These are phyloP conservation scores for Cladosporium sp. DNA, from an alignment of 2,329 filamentous ascomycete species.

Conservation along the genomic window DNA sequence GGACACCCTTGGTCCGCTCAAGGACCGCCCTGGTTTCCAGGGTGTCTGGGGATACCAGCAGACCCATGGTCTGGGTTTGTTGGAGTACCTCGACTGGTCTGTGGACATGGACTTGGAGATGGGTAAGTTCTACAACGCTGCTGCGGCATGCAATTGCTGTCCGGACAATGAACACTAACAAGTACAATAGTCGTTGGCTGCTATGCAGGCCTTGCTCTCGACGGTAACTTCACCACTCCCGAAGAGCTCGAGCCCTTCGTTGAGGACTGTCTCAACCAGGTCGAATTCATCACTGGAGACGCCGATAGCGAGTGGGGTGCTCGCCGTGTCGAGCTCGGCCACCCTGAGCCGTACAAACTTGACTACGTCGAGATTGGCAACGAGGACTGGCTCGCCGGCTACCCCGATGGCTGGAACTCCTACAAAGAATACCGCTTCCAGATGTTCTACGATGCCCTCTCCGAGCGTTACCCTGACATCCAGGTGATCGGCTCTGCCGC, in stretches of 20 bases:
- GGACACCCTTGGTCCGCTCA: conserved; percentile 46
- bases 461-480: conserved; percentile 50
- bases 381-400: conserved; percentile 52
- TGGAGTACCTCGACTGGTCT: conserved; percentile 57
- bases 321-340: conserved; percentile 53
- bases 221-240: conserved; percentile 42
- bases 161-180: conserved; percentile 27
- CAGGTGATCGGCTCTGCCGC: conserved; percentile 45
- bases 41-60: conserved; percentile 55
- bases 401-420: conserved; percentile 18
- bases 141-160: conserved; percentile 13
- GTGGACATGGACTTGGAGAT: conserved; percentile 22
- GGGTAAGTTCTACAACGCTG: neutral
- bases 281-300: conserved; percentile 54
- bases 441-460: conserved; percentile 55
- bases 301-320: conserved; percentile 51
- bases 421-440: conserved; percentile 49
- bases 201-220: conserved; percentile 34
- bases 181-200: conserved; percentile 15
- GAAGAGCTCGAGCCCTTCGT: conserved; percentile 51
- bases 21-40: conserved; percentile 42
- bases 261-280: conserved; percentile 55
- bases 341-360: conserved; percentile 56
- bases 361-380: conserved; percentile 62
- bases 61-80: conserved; percentile 55